Evolutionary conservation across 352 stramenopile genomes (phyloP), one percentile per base, ranked within the genome.

Genomic region (Halophytophthora polymorphica): DNA sequence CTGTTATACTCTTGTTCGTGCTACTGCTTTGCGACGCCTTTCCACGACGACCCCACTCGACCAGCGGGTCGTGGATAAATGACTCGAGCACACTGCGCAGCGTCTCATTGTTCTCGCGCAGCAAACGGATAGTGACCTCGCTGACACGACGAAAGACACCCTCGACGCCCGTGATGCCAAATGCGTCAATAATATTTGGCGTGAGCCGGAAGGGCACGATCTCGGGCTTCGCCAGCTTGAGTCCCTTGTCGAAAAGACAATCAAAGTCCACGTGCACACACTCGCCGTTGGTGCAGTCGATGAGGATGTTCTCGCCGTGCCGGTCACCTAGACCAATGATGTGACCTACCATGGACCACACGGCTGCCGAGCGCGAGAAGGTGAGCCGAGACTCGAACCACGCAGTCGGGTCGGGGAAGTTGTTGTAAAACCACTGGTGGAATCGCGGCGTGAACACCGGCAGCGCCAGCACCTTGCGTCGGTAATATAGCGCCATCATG

Each of bases 211-310:
- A 99, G 1, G 98, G 98, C 37, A 99, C 97, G 43, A 99, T 96
- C 75, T 99, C 97, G 3, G 97, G 97, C 40, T 88, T 89, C 12
- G 86, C 80, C 11, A 99, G 75, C 57, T 93, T 88, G 5, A 99
- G 76, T 6, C 96, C 97, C 64, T 99, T 99, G 71, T 99, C 97
- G 66, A 99, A 99, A 43, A 99, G 86, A 61, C 98, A 99, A 68
- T 98, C 96, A 76, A 99, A 99, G 69, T 99, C 98, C 43, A 99
- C 97, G 73, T 99, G 98, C 11, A 99, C 96, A 56, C 95, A 98
- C 75, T 99, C 97, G 35, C 97, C 97, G 48, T 80, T 98, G 14
- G 71, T 93, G 44, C 82, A 98, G 68, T 99, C 96, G 33, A 99
- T 95, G 13, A 99, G 69, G 59, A 99, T 98, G 65, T 99, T 99